Base-by-base conservation (phyloP, 768 basidiomycete genomes). In the Lactifluus hygrophoroides region DNA sequence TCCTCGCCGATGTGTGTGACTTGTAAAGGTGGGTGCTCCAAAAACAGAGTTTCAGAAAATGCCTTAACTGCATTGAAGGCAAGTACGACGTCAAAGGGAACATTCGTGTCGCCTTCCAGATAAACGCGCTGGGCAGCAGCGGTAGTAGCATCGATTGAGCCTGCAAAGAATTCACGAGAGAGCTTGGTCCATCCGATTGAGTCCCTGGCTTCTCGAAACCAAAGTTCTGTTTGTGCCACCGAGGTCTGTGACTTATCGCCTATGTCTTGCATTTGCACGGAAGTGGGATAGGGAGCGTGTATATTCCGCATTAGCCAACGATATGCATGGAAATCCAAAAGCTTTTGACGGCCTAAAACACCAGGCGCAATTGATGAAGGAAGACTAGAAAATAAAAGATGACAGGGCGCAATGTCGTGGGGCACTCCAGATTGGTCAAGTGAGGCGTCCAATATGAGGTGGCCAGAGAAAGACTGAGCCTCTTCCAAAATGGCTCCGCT, bases 261-360 rank as follows among this genome's bases (percentile, higher is more conserved):
- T 5, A 67, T 49, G 25, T 25, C 13, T 23, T 40, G 43, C 46
- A 52, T 54, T n/a, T 59, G 49, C 2, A n/a, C 66, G 16, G 4
- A 58, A 0, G 72, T 62, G 0, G 82, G 82, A 54, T 83, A 83
- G 0, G 82, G 82, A 58, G 80, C 74, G 45, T 79, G 75, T 0
- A 83, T 51, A 45, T 83, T 55, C 8, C 40, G 53, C 42, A 50
- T 23, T 3, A 60, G 28, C 58, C 58, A 60, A 16, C 8, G 45
- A 14, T 60, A 32, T n/a, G 58, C 58, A 10, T 25, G 25, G 3
- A 35, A 13, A 9, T 50, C 53, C 40, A 60, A 23, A 13, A 34
- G 11, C 19, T 23, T 50, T 8, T 60, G 16, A 8, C 50, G 53
- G 32, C 53, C 53, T 0, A 60, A 19, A 49, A 34, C 42, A 9